These are phyloP conservation scores for Colletotrichum graminicola DNA, from an alignment of 2,329 filamentous ascomycete species.

Conservation along the genomic window DNA sequence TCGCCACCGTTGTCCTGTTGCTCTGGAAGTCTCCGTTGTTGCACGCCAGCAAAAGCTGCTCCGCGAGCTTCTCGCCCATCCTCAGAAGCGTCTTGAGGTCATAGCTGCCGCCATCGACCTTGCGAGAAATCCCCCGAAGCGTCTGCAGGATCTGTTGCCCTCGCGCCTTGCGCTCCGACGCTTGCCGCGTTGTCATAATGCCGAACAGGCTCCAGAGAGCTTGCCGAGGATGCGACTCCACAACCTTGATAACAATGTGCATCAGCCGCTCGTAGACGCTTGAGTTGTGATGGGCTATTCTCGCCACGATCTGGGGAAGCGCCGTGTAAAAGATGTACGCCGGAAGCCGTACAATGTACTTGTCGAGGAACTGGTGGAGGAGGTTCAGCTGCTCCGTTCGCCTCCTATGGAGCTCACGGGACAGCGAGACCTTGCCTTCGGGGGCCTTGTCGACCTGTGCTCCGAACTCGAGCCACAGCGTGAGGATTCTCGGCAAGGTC, in stretches of 20 bases:
- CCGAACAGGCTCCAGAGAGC: slow-evolving; percentile 92
- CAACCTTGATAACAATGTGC: slow-evolving; percentile 87
- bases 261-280: slow-evolving; percentile 83
- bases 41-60: slow-evolving; percentile 84
- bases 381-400: slow-evolving; percentile 75
- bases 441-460: slow-evolving; percentile 76
- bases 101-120: slow-evolving; percentile 61
- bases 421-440: slow-evolving; percentile 66
- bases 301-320: slow-evolving; percentile 93
- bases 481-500: slow-evolving; percentile 90
- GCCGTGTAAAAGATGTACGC: slow-evolving; percentile 85
- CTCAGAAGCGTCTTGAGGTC: slow-evolving; percentile 80
- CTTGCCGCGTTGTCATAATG: slow-evolving; percentile 83
- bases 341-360: slow-evolving; percentile 80
- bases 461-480: slow-evolving; percentile 93
- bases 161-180: slow-evolving; percentile 70
- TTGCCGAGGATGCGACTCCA: slow-evolving; percentile 88
- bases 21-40: slow-evolving; percentile 79
- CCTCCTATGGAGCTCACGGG: slow-evolving; percentile 64
- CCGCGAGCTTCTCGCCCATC: slow-evolving; percentile 84
- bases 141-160: slow-evolving; percentile 65
- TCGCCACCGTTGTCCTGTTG: slow-evolving; percentile 76
- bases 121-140: slow-evolving; percentile 62
- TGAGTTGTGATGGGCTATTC: slow-evolving; percentile 87
- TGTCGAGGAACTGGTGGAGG: slow-evolving; percentile 81